A percentile compares a stretch with the other conserved stretches of the same genome.
Evolutionary conservation across 2,329 filamentous ascomycete species (phyloP).

Genomic region (Fusarium miscanthi): DNA sequence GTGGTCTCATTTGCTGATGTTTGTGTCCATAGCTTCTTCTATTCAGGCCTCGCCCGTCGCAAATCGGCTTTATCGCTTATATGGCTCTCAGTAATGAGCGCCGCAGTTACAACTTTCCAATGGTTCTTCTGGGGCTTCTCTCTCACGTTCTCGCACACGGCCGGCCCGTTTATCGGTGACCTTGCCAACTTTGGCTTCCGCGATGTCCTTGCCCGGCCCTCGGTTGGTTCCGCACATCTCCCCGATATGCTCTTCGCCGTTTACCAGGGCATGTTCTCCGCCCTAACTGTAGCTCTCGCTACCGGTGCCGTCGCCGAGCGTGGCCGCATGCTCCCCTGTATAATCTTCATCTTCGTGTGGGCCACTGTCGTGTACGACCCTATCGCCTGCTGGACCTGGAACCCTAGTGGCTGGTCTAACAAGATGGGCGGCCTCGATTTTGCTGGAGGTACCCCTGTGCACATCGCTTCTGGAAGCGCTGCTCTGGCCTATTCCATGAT

Average conservation of each 20-base stretch:
- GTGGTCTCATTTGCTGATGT: constrained; percentile 13
- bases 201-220: constrained; percentile 79
- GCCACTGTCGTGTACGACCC: constrained; percentile 90
- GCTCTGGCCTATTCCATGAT: constrained; percentile 92
- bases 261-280: constrained; percentile 90
- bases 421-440: constrained; percentile 87
- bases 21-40: constrained; percentile 74
- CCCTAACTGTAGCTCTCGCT: constrained; percentile 86
- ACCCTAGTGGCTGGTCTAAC: constrained; percentile 82
- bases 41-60: constrained; percentile 86
- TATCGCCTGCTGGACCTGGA: constrained; percentile 97
- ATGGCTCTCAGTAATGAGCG: constrained; percentile 90
- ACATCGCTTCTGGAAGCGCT: constrained; percentile 84
- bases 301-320: constrained; percentile 88
- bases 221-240: constrained; percentile 76
- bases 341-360: constrained; percentile 96
- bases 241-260: constrained; percentile 88
- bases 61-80: constrained; percentile 91
- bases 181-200: constrained; percentile 83
- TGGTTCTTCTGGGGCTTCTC: constrained; percentile 97
- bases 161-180: constrained; percentile 80
- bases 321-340: constrained; percentile 86
- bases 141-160: constrained; percentile 81
- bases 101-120: constrained; percentile 85
- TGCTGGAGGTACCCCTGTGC: constrained; percentile 89